Base-by-base conservation (phyloP, 148 eudicot genomes). In the Rhododendron griersonianum region DNA sequence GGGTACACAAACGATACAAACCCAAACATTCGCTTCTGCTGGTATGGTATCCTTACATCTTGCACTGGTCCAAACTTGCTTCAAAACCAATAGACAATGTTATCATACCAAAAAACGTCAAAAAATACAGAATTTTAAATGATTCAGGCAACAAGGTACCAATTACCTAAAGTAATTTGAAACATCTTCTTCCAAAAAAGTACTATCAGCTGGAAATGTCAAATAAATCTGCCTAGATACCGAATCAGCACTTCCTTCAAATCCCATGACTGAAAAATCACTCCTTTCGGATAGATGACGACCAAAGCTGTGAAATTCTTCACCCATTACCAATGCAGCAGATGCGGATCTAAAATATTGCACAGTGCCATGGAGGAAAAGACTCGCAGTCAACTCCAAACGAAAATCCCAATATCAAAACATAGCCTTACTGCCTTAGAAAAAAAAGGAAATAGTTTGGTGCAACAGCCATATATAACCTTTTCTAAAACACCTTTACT, bases 1-100 rank as follows among this genome's bases (percentile, higher is more conserved):
- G 99, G 89, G 53, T 92, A 93, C 16, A 93, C 87, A 85, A 96
- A 96, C 3, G 99, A 95, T 21, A 96, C 99, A 69, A 96, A 96
- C 0, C 98, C 99, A 92, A 96, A 96, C 99, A 96, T 96, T 84
- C 98, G 90, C 91, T 96, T 96, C 87, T 92, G 98, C 91, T 96
- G 99, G 88, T 93, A 95, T 23, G 99, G 99, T 48, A 96, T 96
- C 89, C 99, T 92, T 87, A 96, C 99, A 91, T 96, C 99, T 90
- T 95, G 96, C 57, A 96, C 99, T 19, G 98, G 99, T 89, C 98
- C 99, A 88, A 85, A 96, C 61, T 88, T 79, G 89, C 98, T 96
- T 90, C 91, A 67, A 92, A 81, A 78, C 61, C 77, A 78, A 81
- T 7, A 82, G 39, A 85, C 28, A 37, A 79, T 69, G 45, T n/a